Conservation (phyloP, 2,329 filamentous ascomycete genomes). For the Scopulariopsis brevicaulis region DNA sequence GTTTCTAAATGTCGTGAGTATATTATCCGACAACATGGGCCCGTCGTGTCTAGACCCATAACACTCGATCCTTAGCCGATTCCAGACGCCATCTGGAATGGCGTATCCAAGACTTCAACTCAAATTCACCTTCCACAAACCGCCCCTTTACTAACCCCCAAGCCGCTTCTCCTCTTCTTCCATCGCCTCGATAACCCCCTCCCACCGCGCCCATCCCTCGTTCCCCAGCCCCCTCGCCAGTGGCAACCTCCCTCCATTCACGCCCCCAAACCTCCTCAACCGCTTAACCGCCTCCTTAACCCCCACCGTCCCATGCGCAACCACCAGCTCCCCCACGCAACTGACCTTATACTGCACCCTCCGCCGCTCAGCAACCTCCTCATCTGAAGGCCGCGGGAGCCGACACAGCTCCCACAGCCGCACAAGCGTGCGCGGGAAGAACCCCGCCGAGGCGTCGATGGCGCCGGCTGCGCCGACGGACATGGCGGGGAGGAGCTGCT, state of each 20-base stretch:
- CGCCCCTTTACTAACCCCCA: not conserved
- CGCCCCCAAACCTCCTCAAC: slow-evolving; percentile 44
- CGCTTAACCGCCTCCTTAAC: slow-evolving; percentile 54
- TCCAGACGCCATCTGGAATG: no score
- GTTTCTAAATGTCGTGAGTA: no score
- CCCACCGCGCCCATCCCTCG: slow-evolving; percentile 46
- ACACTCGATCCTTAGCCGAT: no score
- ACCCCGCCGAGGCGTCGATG: slow-evolving; percentile 50
- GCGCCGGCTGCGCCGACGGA: slow-evolving; percentile 47
- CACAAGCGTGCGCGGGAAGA: slow-evolving; percentile 52
- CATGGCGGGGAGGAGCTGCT: slow-evolving; percentile 50
- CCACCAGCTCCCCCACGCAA: slow-evolving; percentile 49
- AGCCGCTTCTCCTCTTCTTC: slow-evolving; percentile 27
- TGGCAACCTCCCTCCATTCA: slow-evolving; percentile 47
- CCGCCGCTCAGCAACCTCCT: slow-evolving; percentile 36
- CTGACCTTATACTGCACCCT: slow-evolving; percentile 50
- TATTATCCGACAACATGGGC: no score
- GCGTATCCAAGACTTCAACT: not conserved
- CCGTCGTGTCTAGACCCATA: no score
- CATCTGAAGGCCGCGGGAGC: slow-evolving; percentile 19
- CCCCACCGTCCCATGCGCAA: slow-evolving; percentile 47
- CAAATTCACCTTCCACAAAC: not conserved
- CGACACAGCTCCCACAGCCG: slow-evolving; percentile 37
- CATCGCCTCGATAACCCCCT: slow-evolving; percentile 27
- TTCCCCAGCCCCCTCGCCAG: slow-evolving; percentile 45